These are phyloP conservation scores for Trypanosoma theileri DNA, from an alignment of 208 protist species.

Conservation along the genomic window DNA sequence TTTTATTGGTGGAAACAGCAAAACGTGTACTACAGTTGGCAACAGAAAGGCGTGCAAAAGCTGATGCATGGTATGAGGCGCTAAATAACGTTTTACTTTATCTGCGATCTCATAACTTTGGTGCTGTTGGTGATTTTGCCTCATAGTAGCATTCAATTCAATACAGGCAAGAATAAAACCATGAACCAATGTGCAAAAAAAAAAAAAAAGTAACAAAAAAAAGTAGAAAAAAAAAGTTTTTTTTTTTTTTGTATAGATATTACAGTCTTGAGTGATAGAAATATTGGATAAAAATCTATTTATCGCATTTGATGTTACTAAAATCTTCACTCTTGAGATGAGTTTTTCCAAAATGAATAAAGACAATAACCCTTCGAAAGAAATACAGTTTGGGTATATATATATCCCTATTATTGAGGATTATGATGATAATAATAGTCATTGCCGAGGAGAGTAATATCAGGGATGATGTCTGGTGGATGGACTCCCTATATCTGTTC, in stretches of 20 bases:
- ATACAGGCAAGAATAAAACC: background rate
- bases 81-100: constrained; percentile 76
- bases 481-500: too few species aligned
- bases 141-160: background rate
- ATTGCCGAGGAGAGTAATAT: too few species aligned
- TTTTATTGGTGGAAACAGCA: constrained; percentile 67
- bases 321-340: too few species aligned
- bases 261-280: too few species aligned
- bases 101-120: constrained; percentile 34
- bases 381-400: too few species aligned
- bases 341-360: too few species aligned
- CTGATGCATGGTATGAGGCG: constrained; percentile 78
- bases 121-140: background rate
- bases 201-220: constrained; percentile 1
- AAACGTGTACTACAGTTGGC: constrained; percentile 70
- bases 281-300: too few species aligned
- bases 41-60: constrained; percentile 67
- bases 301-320: too few species aligned
- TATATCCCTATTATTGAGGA: too few species aligned
- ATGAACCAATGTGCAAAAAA: background rate
- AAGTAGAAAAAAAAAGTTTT: background rate
- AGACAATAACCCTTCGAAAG: too few species aligned
- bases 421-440: too few species aligned
- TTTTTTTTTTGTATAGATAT: background rate
- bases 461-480: too few species aligned